Conservation (phyloP, 371 early-diverging fungal species). For the Entomophthora muscae region DNA sequence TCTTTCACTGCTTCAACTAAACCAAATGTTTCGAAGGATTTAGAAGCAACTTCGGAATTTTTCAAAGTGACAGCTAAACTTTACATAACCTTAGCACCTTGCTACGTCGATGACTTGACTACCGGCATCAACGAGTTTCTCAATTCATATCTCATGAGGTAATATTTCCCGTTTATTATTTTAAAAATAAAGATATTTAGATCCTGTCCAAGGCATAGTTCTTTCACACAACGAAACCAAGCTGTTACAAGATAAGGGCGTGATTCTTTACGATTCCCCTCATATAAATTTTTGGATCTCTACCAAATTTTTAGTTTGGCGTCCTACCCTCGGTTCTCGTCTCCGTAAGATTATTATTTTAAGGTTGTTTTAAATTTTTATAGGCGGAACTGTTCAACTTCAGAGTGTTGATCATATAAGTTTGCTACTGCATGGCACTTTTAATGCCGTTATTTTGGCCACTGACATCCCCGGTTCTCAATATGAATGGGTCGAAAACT, state of each 20-base stretch:
- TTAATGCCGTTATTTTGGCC: conserved; percentile 86
- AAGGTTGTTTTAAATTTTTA: background rate
- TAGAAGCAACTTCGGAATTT: too few relatives aligned
- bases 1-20: too few relatives aligned
- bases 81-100: conserved; percentile 34
- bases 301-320: conserved; percentile 59
- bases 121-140: conserved; percentile 65
- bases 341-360: conserved; percentile 27
- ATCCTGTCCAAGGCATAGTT: conserved; percentile 75
- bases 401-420: conserved; percentile 93
- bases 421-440: conserved; percentile 74
- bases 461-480: conserved; percentile 51
- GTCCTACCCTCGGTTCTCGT: conserved; percentile 47
- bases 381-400: conserved; percentile 75
- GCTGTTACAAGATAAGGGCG: conserved; percentile 33
- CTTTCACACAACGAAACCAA: conserved; percentile 56
- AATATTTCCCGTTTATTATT: conserved; percentile 6
- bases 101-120: conserved; percentile 39
- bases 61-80: background rate
- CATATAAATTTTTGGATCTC: conserved; percentile 57
- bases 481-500: conserved; percentile 43
- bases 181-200: conserved; percentile 45
- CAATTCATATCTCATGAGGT: conserved; percentile 75
- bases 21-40: too few relatives aligned
- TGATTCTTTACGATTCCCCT: conserved; percentile 70